Evolutionary conservation across 306 rosid species (phyloP).

Genomic region (Casuarina glauca): DNA sequence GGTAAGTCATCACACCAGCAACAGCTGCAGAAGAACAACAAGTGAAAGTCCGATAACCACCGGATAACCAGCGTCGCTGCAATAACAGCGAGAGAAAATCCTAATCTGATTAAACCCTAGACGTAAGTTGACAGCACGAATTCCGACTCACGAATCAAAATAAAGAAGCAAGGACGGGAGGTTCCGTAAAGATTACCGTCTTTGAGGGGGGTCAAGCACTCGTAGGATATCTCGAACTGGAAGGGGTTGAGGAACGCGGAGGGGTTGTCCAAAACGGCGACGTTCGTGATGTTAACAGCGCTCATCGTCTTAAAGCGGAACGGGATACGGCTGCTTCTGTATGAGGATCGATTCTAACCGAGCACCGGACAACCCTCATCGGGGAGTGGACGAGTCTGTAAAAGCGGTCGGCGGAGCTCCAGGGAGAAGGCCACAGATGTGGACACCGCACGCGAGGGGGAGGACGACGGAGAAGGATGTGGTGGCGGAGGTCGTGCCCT

Average conservation of each 20-base stretch:
- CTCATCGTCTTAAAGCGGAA: slow-evolving; percentile 64
- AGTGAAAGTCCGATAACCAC: background rate
- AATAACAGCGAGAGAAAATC: background rate
- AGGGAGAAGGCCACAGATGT: slow-evolving; percentile 5
- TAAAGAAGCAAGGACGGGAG: background rate
- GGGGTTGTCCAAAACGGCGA: slow-evolving; percentile 76
- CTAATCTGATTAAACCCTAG: background rate
- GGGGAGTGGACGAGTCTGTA: slow-evolving; percentile 1
- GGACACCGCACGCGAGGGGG: background rate
- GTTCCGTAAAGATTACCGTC: slow-evolving; percentile 50
- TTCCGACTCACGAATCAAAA: background rate
- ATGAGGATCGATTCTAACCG: slow-evolving; percentile 1
- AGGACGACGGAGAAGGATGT: background rate
- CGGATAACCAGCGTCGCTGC: background rate
- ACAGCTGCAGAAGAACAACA: background rate
- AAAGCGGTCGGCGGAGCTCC: background rate
- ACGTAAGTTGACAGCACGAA: background rate
- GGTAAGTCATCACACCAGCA: background rate
- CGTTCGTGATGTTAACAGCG: slow-evolving; percentile 87
- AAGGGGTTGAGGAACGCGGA: slow-evolving; percentile 71
- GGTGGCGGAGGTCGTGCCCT: background rate
- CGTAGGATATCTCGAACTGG: slow-evolving; percentile 91
- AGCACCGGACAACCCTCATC: slow-evolving; percentile 11
- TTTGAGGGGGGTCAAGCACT: slow-evolving; percentile 71
- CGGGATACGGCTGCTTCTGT: background rate